Evolutionary conservation across 345 rosid genomes (phyloP), one percentile per base, ranked within the genome.

Genomic region (Hibiscus tridactylites): DNA sequence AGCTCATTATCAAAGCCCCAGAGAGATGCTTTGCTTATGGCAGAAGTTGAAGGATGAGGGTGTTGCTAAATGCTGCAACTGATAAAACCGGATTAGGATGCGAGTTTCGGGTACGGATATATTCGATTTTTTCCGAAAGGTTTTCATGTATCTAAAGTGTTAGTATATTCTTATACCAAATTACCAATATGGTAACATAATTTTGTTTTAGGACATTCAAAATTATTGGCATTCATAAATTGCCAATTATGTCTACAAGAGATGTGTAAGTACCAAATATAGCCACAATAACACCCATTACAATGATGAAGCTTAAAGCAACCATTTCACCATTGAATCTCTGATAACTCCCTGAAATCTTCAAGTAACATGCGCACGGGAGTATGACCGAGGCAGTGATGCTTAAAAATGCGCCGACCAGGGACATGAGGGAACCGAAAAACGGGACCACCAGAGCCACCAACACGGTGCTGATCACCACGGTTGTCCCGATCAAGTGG

Each of bases 1-100:
- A 72, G 96, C 99, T 47, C 99, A 92, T 79, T 95, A 92, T 81
- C 99, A 95, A 83, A 83, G 90, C 62, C 98, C 97, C 1, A 81
- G 91, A 17, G 92, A 89, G 77, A 81, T 92, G 96, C 83, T 88
- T 31, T 95, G 99, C 50, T 88, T 92, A 10, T 91, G 99, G 98
- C 92, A 89, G 82, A 90, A 90, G 76, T 86, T 90, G 77, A 79
- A 85, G 78, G 90, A 88, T 65, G 87, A 85, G 66, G 84, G 81
- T 49, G 87, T 78, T 28, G 83, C 96, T 53, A 66, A 24, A 73
- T 95, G 99, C 68, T 95, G 99, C 50, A 81, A 88, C 35, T 58
- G 78, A 83, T 81, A 70, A 78, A 69, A 79, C 31, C 58, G 21
- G 57, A 52, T 52, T 52, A 5, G 19, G 57, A 52, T 15, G 57